Conservation (phyloP, 352 stramenopile genomes). For the Phytophthora fragariaefolia region DNA sequence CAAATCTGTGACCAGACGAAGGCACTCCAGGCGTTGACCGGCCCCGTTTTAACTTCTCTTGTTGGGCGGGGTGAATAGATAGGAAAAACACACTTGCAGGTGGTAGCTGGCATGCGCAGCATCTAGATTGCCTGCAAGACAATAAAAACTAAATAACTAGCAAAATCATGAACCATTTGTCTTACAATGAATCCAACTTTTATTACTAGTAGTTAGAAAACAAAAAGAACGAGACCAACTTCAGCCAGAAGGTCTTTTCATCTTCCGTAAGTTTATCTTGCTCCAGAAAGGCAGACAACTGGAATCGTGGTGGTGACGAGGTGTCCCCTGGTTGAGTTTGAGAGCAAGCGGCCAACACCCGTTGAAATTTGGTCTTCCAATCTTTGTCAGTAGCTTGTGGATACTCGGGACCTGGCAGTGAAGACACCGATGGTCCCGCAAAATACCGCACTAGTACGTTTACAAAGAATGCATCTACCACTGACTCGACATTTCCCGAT, state of each 20-base stretch:
- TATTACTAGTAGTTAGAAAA: constrained; percentile 53
- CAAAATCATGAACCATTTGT: constrained; percentile 33
- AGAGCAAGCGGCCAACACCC: constrained; percentile 35
- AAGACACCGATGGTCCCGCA: constrained; percentile 30
- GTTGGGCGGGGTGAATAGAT: constrained; percentile 41
- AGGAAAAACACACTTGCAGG: constrained; percentile 44
- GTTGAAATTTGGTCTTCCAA: constrained; percentile 47
- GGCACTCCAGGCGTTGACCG: constrained; percentile 11
- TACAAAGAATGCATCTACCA: constrained; percentile 32
- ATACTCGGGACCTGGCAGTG: constrained; percentile 9
- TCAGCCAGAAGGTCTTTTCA: constrained; percentile 63
- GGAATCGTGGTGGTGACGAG: constrained; percentile 28
- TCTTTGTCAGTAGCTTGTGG: constrained; percentile 25
- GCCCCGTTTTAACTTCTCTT: constrained; percentile 15
- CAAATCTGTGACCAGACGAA: constrained; percentile 15
- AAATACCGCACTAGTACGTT: constrained; percentile 45
- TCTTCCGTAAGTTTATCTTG: constrained; percentile 38
- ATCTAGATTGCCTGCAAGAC: constrained; percentile 22
- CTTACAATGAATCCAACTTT: constrained; percentile 1
- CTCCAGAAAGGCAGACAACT: constrained; percentile 41
- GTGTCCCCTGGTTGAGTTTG: constrained; percentile 4
- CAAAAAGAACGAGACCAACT: constrained; percentile 69
- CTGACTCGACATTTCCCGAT: constrained; percentile 3
- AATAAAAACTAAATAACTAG: constrained; percentile 50
- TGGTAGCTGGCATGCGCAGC: constrained; percentile 2